Base-by-base conservation (phyloP, 2,329 filamentous ascomycete genomes). In the Allantophomopsis lycopodina region DNA sequence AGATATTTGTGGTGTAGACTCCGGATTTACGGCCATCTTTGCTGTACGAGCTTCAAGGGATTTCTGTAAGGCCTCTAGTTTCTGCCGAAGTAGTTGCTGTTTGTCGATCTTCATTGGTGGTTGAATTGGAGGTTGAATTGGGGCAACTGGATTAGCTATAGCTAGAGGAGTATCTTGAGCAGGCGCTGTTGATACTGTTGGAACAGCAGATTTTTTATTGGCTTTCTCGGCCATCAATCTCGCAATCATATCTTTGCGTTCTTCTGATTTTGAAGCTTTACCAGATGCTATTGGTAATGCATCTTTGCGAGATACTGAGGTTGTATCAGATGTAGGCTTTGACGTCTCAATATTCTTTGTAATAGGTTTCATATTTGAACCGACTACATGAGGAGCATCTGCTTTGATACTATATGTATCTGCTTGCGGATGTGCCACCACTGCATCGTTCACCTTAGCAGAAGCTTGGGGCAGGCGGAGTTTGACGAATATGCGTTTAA, bases 211-310 rank as follows among this genome's bases (percentile, higher is more conserved):
- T 30, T 33, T 30, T 41, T 79, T 82, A 28, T 73, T 72, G 38
- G 69, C 71, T 55, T 83, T 87, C 2, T 74, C 76, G n/a, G 83
- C 83, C 40, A 87, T 66, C 40, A 87, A 68, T 37, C 79, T 75
- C 4, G 83, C 82, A 43, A 89, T 84, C 33, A 83, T 75, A 47
- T 86, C 82, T 48, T 83, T 84, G 16, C 83, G 71, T 51, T 83
- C 76, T 46, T 82, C 66, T 7, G 71, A 65, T 31, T 37, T 40
- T 30, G 40, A 37, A 34, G 5, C 21, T 11, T n/a, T 16, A 18
- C 16, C 20, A n/a, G 31, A 23, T n/a, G 28, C 20, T 5, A 14
- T 30, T 18, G 36, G 36, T 17, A 34, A 14, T 34, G 16, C 32
- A 34, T 34, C 32, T 34, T 34, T 34, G 16, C 16, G n/a, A 34